phyloP scores from a whole-genome alignment of 2,329 filamentous ascomycete genomes.

The Thelonectria rubi region DNA sequence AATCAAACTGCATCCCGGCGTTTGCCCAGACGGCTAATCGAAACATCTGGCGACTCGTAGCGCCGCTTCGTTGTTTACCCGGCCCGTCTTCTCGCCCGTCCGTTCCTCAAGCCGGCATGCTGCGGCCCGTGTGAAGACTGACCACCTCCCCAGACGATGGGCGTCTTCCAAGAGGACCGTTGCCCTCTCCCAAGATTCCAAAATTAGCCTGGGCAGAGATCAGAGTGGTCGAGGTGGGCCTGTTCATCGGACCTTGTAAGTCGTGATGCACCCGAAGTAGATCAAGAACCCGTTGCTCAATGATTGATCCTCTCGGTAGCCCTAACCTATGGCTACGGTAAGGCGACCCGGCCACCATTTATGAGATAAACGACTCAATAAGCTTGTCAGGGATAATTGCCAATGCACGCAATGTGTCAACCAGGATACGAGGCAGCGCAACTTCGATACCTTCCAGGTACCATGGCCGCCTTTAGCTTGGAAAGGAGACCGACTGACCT shows the following conservation, averaged over 20 bases:
- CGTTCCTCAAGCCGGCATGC: slow-evolving; percentile 12
- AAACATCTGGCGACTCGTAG: slow-evolving; percentile 18
- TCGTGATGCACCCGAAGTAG: neutral
- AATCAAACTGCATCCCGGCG: slow-evolving; percentile 1
- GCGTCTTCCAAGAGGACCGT: slow-evolving; percentile 26
- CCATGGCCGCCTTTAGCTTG: neutral
- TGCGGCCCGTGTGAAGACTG: slow-evolving; percentile 16
- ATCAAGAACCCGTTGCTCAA: slow-evolving; percentile 20
- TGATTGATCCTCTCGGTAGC: slow-evolving; percentile 22
- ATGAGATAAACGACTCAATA: slow-evolving; percentile 24
- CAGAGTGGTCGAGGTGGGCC: slow-evolving; percentile 4
- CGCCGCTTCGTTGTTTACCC: slow-evolving; percentile 25
- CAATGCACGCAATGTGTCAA: slow-evolving; percentile 54
- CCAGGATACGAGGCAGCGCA: slow-evolving; percentile 53
- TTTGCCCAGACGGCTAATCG: slow-evolving; percentile 3
- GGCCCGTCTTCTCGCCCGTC: slow-evolving; percentile 16
- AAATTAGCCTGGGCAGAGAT: slow-evolving; percentile 29
- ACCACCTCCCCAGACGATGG: slow-evolving; percentile 16
- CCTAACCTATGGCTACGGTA: slow-evolving; percentile 45
- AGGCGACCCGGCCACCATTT: slow-evolving; percentile 14
- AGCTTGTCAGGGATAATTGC: slow-evolving; percentile 51
- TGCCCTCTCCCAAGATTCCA: slow-evolving; percentile 21
- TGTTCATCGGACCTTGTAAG: slow-evolving; percentile 36
- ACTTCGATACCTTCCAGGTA: slow-evolving; percentile 54
- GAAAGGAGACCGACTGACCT: neutral